These are phyloP conservation scores for Candida xiaguanensis DNA, from an alignment of 805 yeast species.

Conservation along the genomic window DNA sequence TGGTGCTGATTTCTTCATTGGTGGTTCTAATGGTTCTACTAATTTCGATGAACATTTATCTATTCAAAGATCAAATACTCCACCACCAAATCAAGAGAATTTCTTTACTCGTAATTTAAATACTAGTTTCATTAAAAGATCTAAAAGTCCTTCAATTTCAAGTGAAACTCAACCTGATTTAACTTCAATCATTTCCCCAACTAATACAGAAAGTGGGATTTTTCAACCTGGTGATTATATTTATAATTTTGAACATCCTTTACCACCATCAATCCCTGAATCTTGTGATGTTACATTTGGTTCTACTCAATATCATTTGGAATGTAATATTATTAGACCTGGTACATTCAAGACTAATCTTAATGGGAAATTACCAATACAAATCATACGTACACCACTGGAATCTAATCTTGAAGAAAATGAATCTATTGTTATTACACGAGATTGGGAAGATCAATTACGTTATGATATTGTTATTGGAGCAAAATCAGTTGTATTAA, in stretches of 20 bases:
- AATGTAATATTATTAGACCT: conserved; percentile 65
- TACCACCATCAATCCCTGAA: conserved; percentile 82
- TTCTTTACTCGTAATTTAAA: conserved; percentile 23
- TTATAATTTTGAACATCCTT: conserved; percentile 86
- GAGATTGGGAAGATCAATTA: conserved; percentile 92
- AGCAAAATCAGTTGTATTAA: conserved; percentile 81
- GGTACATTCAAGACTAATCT: conserved; percentile 86
- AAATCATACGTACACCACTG: conserved; percentile 70
- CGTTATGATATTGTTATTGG: conserved; percentile 89
- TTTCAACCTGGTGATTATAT: conserved; percentile 76
- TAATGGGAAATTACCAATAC: conserved; percentile 58
- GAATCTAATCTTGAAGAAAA: conserved; percentile 80
- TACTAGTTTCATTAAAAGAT: conserved; percentile 23
- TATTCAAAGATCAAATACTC: conserved; percentile 6
- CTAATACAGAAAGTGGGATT: neutral
- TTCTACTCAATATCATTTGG: conserved; percentile 63
- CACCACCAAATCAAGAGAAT: conserved; percentile 8
- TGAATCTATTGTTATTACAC: conserved; percentile 86
- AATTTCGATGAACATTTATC: neutral
- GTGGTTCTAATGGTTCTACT: conserved; percentile 12
- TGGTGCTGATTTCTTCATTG: conserved; percentile 47
- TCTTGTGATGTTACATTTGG: conserved; percentile 78
- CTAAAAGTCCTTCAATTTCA: conserved; percentile 26
- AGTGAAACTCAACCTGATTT: conserved; percentile 6
- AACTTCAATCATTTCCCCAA: conserved; percentile 7